Evolutionary conservation across 805 yeast genomes (phyloP).

Genomic region (Metschnikowia proteae): DNA sequence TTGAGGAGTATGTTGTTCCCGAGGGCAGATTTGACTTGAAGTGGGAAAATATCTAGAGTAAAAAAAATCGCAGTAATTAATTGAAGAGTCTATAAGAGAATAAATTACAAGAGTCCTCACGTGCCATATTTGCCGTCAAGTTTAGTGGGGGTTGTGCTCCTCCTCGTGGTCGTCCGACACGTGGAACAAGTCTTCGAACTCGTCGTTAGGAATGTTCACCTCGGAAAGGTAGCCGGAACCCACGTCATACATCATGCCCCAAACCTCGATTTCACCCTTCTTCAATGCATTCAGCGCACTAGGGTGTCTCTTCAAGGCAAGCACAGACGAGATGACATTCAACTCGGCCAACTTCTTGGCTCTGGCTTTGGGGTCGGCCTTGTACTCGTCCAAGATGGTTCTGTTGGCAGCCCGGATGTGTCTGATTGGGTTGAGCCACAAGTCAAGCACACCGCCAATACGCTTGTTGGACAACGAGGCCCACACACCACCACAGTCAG

Average conservation of each 20-base stretch:
- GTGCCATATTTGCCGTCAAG: neutral
- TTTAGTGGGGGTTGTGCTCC: constrained; percentile 22
- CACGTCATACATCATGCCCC: constrained; percentile 23
- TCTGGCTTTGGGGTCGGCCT: constrained; percentile 16
- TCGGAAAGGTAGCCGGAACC: constrained; percentile 20
- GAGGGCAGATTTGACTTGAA: constrained; percentile 70
- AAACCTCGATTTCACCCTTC: constrained; percentile 20
- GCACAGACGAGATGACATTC: constrained; percentile 18
- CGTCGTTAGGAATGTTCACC: constrained; percentile 34
- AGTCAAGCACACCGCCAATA: constrained; percentile 21
- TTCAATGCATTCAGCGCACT: constrained; percentile 20
- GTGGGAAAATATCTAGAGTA: constrained; percentile 47
- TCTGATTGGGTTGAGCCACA: constrained; percentile 21
- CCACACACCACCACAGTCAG: constrained; percentile 22
- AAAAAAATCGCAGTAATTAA: neutral
- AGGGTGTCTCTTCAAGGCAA: constrained; percentile 21
- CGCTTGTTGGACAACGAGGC: constrained; percentile 21
- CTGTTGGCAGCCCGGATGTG: constrained; percentile 21
- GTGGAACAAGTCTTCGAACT: constrained; percentile 41
- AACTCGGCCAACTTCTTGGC: constrained; percentile 21
- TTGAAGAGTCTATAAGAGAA: neutral
- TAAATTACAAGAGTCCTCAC: neutral
- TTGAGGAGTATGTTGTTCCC: constrained; percentile 61
- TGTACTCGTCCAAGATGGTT: constrained; percentile 15
- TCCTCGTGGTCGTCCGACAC: constrained; percentile 30